Conservation (phyloP, 1,284 basidiomycete genomes). For the Fomitopsis betulina region DNA sequence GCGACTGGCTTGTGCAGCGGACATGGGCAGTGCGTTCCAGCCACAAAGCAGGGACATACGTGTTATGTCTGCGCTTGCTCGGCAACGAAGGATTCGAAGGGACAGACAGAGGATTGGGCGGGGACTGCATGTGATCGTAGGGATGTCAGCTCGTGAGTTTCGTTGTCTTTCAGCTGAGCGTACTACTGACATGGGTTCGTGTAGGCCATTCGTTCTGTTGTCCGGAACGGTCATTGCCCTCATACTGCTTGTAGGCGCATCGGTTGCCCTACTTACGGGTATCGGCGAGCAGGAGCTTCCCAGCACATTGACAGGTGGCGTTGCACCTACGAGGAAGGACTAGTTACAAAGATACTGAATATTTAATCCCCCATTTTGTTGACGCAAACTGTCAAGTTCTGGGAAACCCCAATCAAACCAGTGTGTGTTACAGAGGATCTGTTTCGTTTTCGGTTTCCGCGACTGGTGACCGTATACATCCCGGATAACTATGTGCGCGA, state of each 20-base stretch:
- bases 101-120: conserved; percentile 63
- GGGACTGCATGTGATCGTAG: conserved; percentile 70
- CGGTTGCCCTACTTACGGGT: conserved; percentile 59
- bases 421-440: too few relatives aligned
- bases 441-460: too few relatives aligned
- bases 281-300: conserved; percentile 63
- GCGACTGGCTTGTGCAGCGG: conserved; percentile 66
- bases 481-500: too few relatives aligned
- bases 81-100: conserved; percentile 41
- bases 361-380: too few relatives aligned
- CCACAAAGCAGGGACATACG: conserved; percentile 55
- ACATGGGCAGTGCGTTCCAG: conserved; percentile 59
- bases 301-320: conserved; percentile 62
- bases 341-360: conserved; percentile 15
- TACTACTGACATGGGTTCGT: neutral
- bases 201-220: conserved; percentile 69
- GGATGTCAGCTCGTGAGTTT: conserved; percentile 69
- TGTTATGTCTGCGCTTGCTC: conserved; percentile 74
- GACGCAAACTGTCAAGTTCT: too few relatives aligned
- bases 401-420: too few relatives aligned
- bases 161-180: neutral
- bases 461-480: too few relatives aligned
- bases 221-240: conserved; percentile 62
- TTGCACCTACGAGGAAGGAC: conserved; percentile 46
- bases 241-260: conserved; percentile 60